Base-by-base conservation (phyloP, 2,329 filamentous ascomycete genomes). In the Monilinia fructicola region DNA sequence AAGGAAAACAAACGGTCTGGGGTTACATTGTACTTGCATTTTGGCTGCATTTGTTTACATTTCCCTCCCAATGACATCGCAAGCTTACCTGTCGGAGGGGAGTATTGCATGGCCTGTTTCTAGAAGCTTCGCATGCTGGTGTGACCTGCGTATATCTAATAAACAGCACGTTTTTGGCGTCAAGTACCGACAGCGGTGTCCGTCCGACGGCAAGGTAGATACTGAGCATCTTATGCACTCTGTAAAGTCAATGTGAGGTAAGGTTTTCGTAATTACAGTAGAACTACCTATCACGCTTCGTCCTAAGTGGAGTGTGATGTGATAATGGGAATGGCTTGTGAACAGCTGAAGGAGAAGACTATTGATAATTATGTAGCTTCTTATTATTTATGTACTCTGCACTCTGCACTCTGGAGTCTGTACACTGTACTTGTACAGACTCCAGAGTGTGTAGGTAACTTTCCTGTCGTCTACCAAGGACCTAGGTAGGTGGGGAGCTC, bases 251-350 rank as follows among this genome's bases (percentile, higher is more conserved):
- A 35, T 35, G 31, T 35, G 9, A 31, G 28, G 28, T 23, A 48
- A 59, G 56, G 40, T 44, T 59, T 44, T 59, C 55, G 46, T n/a
- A 46, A 46, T 31, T 46, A n/a, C n/a, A n/a, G n/a, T n/a, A n/a
- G n/a, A n/a, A n/a, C n/a, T n/a, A n/a, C n/a, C n/a, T n/a, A 46
- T 46, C 31, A 59, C 11, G 21, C 40, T 59, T 59, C 55, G 10
- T 46, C 40, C 55, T 35, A 59, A 35, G 55, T 59, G 55, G 42
- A 59, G 55, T n/a, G 48, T 50, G 6, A 35, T 35, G 31, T 35
- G 31, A 48, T 46, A 11, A 48, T 35, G 42, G 55, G 40, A 35
- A 35, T 35, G 9, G 31, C 31, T 35, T 35, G 31, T 35, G 31
- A 5, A 35, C 6, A 35, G 31, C 31, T 35, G 31, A 31, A 35